These are phyloP conservation scores for Chlamydomonas eustigma DNA, from an alignment of 139 green algal genomes.

Conservation along the genomic window DNA sequence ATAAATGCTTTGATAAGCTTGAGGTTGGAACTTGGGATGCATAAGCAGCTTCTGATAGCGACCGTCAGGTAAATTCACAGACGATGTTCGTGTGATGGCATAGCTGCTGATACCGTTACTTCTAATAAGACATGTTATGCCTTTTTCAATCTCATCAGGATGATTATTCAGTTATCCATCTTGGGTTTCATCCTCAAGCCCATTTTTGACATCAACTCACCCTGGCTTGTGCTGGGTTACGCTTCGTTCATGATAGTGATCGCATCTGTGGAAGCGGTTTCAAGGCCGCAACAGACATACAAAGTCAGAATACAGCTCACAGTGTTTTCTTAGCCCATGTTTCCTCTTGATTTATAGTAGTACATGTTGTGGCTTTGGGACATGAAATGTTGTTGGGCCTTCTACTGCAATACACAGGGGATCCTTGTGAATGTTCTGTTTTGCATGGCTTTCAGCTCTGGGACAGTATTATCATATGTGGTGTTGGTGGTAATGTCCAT, in stretches of 20 bases:
- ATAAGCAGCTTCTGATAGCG: slow-evolving; percentile 47
- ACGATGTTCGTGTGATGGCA: too few species aligned
- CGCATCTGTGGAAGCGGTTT: slow-evolving; percentile 61
- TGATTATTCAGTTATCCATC: slow-evolving; percentile 55
- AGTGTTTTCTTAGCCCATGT: too few species aligned
- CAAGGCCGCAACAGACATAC: slow-evolving; percentile 53
- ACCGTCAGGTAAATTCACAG: background rate
- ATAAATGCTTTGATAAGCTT: slow-evolving; percentile 19
- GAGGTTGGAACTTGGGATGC: slow-evolving; percentile 39
- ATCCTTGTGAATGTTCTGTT: slow-evolving; percentile 52
- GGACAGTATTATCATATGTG: slow-evolving; percentile 23
- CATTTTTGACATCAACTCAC: slow-evolving; percentile 58
- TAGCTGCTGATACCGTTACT: too few species aligned
- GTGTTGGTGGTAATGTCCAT: slow-evolving; percentile 50
- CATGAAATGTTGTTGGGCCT: too few species aligned
- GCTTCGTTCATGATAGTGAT: slow-evolving; percentile 66
- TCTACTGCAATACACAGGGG: too few species aligned
- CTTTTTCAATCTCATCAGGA: slow-evolving; percentile 11
- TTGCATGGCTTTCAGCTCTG: slow-evolving; percentile 16
- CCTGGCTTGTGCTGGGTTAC: slow-evolving; percentile 58
- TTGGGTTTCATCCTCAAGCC: slow-evolving; percentile 74
- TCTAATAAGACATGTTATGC: too few species aligned
- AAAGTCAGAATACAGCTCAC: slow-evolving; percentile 35
- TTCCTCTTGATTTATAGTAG: too few species aligned
- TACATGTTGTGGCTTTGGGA: too few species aligned